phyloP scores from a whole-genome alignment of 768 basidiomycete species.

The Xerocomus brunneocitrinus region DNA sequence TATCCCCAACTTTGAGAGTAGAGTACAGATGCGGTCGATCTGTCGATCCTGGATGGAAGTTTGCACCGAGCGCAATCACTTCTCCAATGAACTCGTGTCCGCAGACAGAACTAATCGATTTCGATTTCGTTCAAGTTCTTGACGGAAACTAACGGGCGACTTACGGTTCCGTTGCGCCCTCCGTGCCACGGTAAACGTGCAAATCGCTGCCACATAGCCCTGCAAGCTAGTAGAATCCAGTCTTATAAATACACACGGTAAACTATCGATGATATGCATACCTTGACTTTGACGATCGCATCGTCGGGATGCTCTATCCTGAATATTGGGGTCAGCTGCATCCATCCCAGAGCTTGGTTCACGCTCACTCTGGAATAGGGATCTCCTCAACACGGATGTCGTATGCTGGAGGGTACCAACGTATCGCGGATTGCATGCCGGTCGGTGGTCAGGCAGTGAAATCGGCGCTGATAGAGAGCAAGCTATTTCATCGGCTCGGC shows the following conservation, averaged over 20 bases:
- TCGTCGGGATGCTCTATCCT: constrained; percentile 74
- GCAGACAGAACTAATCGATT: constrained; percentile 46
- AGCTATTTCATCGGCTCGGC: too few relatives aligned
- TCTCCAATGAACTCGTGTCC: constrained; percentile 81
- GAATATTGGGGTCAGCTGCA: neutral
- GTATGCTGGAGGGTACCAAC: constrained; percentile 64
- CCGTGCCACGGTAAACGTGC: constrained; percentile 68
- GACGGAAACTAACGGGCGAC: constrained; percentile 16
- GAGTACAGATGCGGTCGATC: constrained; percentile 62
- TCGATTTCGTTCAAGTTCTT: neutral
- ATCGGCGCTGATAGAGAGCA: neutral
- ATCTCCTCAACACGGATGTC: constrained; percentile 67
- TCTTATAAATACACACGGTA: neutral
- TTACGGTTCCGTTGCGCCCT: constrained; percentile 48
- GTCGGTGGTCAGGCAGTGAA: neutral
- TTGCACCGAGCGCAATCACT: constrained; percentile 61
- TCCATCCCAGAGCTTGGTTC: neutral
- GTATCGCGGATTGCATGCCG: constrained; percentile 32
- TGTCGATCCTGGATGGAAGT: constrained; percentile 39
- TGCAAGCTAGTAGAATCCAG: constrained; percentile 41
- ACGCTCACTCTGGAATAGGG: constrained; percentile 50
- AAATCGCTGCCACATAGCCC: constrained; percentile 74
- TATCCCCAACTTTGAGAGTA: constrained; percentile 63
- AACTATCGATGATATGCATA: constrained; percentile 23
- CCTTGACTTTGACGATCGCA: constrained; percentile 72